A percentile compares a stretch with the other conserved stretches of the same genome.
These are phyloP conservation scores for Colletotrichum sp. DNA, from an alignment of 2,329 filamentous ascomycete species.

Conservation along the genomic window DNA sequence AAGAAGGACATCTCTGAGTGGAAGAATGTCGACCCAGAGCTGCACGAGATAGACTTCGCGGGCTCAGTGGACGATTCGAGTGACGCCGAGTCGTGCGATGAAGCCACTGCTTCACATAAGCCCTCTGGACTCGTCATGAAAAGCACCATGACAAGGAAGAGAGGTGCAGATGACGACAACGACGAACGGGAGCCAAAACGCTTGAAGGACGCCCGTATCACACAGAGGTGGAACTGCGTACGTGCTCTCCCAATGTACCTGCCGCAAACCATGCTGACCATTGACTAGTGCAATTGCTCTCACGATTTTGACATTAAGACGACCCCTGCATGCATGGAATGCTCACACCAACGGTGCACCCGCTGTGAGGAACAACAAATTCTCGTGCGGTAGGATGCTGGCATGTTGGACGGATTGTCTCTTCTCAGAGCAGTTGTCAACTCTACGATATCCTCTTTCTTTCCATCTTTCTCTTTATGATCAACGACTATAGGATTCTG, in stretches of 20 bases:
- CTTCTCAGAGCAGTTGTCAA: not conserved
- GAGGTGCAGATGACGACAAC: conserved; percentile 8
- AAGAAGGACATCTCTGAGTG: conserved; percentile 60
- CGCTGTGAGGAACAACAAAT: not conserved
- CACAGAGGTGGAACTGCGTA: conserved; percentile 34
- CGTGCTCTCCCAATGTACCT: conserved; percentile 9
- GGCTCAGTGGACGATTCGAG: not conserved
- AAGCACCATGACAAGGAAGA: not conserved
- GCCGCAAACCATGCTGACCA: not conserved
- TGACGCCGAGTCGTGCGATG: not conserved
- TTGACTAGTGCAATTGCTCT: conserved; percentile 1
- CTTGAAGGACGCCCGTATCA: conserved; percentile 15
- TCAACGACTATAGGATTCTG: not conserved
- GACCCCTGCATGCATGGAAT: not conserved
- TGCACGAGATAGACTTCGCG: conserved; percentile 1
- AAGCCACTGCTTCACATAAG: not conserved
- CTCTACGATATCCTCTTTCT: not conserved
- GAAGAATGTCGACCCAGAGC: conserved; percentile 43
- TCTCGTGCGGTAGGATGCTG: not conserved
- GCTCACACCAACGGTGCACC: conserved; percentile 1
- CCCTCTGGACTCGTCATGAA: not conserved
- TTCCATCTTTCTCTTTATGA: not conserved
- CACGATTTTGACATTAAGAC: not conserved
- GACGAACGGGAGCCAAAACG: conserved; percentile 11
- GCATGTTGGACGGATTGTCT: not conserved